Conservation (phyloP, 441 rosid genomes). For the Francoa sonchifolia region DNA sequence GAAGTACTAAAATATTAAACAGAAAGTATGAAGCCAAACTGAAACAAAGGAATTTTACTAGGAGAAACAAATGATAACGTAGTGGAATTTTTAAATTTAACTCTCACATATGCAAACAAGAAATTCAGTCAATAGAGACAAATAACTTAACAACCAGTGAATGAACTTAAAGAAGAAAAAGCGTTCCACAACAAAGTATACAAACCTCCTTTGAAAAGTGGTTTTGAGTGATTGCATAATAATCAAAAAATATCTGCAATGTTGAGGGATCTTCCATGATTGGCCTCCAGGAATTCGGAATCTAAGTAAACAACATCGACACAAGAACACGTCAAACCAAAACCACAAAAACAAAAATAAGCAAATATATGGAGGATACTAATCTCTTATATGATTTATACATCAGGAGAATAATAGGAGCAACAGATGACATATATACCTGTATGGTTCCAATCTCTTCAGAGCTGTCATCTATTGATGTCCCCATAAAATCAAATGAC, state of each 20-base stretch:
- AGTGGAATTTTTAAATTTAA: too few species aligned
- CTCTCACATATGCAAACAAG: too few species aligned
- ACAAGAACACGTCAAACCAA: not conserved
- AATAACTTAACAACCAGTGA: too few species aligned
- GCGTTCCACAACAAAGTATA: not conserved
- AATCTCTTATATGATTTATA: too few species aligned
- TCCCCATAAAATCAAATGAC: constrained; percentile 25
- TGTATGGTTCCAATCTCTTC: constrained; percentile 23
- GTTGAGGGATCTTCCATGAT: constrained; percentile 20
- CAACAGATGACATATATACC: constrained; percentile 11
- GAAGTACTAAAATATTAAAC: too few species aligned
- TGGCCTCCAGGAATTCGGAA: constrained; percentile 18
- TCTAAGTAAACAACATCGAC: constrained; percentile 6
- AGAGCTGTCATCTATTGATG: constrained; percentile 19
- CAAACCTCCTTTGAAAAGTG: constrained; percentile 19
- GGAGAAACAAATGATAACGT: too few species aligned
- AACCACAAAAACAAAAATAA: not conserved
- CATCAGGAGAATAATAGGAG: not conserved
- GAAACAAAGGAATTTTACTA: too few species aligned
- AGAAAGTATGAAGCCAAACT: too few species aligned
- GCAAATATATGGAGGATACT: not conserved
- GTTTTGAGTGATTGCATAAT: constrained; percentile 15
- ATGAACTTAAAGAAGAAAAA: too few species aligned
- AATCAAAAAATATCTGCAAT: constrained; percentile 19
- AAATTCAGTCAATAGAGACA: too few species aligned